Evolutionary conservation across 768 basidiomycete species (phyloP).

Genomic region (Boletus patriciae): DNA sequence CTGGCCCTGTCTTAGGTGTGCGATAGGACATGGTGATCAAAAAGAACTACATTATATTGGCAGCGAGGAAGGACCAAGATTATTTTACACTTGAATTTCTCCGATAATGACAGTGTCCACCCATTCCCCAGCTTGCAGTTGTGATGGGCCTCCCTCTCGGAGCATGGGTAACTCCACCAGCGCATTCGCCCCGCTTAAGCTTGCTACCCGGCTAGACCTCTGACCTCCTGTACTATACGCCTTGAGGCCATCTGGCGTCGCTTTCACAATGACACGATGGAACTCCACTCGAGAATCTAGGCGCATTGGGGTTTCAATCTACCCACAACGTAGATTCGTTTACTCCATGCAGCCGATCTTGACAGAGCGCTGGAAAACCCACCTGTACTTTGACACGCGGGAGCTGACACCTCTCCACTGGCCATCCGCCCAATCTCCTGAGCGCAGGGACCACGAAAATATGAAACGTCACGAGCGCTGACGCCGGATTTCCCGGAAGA

Average conservation of each 20-base stretch:
- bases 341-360: not conserved
- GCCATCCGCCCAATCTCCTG: constrained; percentile 70
- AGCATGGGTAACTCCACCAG: constrained; percentile 64
- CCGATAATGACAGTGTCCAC: constrained; percentile 68
- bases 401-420: constrained; percentile 48
- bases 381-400: constrained; percentile 68
- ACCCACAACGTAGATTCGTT: not conserved
- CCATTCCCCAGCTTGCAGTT: constrained; percentile 52
- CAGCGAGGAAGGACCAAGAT: not conserved
- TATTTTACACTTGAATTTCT: constrained; percentile 46
- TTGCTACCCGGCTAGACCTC: constrained; percentile 78
- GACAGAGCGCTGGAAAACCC: constrained; percentile 12
- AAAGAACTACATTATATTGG: not conserved
- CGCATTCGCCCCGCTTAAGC: constrained; percentile 78
- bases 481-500: constrained; percentile 87
- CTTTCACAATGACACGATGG: constrained; percentile 71
- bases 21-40: not conserved
- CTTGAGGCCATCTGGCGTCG: constrained; percentile 44
- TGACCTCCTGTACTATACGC: constrained; percentile 87
- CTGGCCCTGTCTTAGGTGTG: no score
- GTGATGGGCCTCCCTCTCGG: constrained; percentile 33
- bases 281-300: constrained; percentile 79
- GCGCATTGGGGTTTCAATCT: constrained; percentile 61
- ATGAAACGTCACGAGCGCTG: constrained; percentile 83
- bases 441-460: constrained; percentile 83